These are phyloP conservation scores for Botrytis medusae DNA, from an alignment of 2,329 filamentous ascomycete species.

Conservation along the genomic window DNA sequence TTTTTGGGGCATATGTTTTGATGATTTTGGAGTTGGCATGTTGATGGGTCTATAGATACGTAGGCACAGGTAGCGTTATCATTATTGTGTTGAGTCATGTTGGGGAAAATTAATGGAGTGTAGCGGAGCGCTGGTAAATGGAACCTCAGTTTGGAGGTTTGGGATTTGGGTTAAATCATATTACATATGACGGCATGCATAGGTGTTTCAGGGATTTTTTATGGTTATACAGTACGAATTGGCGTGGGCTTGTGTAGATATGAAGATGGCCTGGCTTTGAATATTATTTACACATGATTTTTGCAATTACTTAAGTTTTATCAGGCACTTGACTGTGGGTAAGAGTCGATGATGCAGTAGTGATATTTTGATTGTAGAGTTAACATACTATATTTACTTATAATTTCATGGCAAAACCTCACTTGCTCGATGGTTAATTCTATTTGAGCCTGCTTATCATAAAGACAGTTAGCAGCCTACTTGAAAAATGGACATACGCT, in stretches of 20 bases:
- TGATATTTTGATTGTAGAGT: neutral
- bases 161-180: neutral
- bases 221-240: neutral
- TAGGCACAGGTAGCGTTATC: neutral
- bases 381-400: too few species aligned
- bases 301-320: neutral
- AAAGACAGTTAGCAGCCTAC: too few species aligned
- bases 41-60: neutral
- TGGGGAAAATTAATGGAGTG: neutral
- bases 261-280: neutral
- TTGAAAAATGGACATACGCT: too few species aligned
- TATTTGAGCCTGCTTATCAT: too few species aligned
- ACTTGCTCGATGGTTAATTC: too few species aligned
- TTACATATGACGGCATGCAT: neutral
- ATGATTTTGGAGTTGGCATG: neutral
- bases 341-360: neutral
- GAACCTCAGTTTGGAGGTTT: neutral
- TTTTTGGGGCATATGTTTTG: neutral
- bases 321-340: neutral
- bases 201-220: neutral
- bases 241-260: neutral
- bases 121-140: neutral
- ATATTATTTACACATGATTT: neutral
- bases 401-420: too few species aligned
- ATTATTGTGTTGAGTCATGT: constrained; percentile 1